These are phyloP conservation scores for Gymnopus androsaceus DNA, from an alignment of 1,284 basidiomycete species.

Conservation along the genomic window DNA sequence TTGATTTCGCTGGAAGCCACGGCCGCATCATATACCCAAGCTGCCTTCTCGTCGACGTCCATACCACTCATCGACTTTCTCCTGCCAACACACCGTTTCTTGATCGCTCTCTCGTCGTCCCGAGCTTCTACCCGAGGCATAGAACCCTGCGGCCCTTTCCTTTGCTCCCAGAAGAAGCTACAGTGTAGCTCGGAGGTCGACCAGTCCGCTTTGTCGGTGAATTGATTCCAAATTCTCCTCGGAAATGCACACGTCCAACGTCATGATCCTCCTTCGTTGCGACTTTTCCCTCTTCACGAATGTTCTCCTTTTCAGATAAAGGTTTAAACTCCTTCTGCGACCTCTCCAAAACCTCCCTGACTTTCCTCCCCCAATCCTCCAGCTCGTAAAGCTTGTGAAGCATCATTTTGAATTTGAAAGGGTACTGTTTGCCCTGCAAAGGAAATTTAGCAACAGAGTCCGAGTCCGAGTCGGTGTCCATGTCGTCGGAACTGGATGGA, in stretches of 20 bases:
- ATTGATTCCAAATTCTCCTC: background rate
- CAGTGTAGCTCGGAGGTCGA: slow-evolving; percentile 32
- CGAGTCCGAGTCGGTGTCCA: slow-evolving; percentile 21
- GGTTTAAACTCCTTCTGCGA: slow-evolving; percentile 58
- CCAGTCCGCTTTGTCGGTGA: slow-evolving; percentile 18
- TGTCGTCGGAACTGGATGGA: slow-evolving; percentile 10
- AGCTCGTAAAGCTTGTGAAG: slow-evolving; percentile 62
- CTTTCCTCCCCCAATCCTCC: slow-evolving; percentile 61
- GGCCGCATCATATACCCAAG: slow-evolving; percentile 54
- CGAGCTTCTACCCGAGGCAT: background rate
- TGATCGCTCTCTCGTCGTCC: slow-evolving; percentile 42
- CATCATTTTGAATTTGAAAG: slow-evolving; percentile 67
- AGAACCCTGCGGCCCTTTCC: background rate
- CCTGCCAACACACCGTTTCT: slow-evolving; percentile 58
- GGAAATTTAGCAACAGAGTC: slow-evolving; percentile 43
- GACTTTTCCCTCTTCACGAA: background rate
- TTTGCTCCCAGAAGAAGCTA: slow-evolving; percentile 20
- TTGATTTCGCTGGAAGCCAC: slow-evolving; percentile 42
- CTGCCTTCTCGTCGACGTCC: slow-evolving; percentile 25
- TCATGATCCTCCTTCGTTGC: slow-evolving; percentile 8
- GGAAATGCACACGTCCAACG: background rate
- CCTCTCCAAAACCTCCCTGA: slow-evolving; percentile 52
- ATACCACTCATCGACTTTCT: slow-evolving; percentile 47
- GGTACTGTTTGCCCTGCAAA: slow-evolving; percentile 43
- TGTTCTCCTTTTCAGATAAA: slow-evolving; percentile 38